Percentiles rank a stretch among this genome's conserved stretches.
Evolutionary conservation across 2,329 filamentous ascomycete species (phyloP).

Genomic region (Fusarium stilboides): DNA sequence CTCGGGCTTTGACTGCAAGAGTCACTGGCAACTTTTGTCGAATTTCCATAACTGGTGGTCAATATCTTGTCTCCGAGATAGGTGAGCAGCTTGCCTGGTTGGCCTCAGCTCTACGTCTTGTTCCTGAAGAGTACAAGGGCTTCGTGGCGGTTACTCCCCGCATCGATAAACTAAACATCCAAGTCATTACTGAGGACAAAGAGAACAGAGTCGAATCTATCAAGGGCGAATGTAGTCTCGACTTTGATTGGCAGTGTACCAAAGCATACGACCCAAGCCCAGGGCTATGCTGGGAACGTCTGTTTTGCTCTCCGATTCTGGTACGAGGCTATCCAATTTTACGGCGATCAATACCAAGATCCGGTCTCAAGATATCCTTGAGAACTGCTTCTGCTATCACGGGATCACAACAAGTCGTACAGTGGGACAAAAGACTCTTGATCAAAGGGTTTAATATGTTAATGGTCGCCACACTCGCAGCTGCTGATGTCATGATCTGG

Average conservation of each 20-base stretch:
- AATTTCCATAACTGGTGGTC: background rate
- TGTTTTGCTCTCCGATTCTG: background rate
- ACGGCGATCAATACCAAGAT: constrained; percentile 1
- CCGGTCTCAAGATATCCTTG: constrained; percentile 22
- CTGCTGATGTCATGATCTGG: constrained; percentile 20
- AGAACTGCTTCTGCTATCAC: background rate
- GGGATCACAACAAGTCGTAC: background rate
- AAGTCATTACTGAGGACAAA: background rate
- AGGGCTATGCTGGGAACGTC: constrained; percentile 20
- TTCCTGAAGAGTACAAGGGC: fast-evolving
- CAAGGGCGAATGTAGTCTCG: background rate
- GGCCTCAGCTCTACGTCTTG: background rate
- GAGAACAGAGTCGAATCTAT: fast-evolving
- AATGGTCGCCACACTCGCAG: background rate
- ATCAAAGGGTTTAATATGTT: constrained; percentile 31
- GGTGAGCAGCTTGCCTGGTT: constrained; percentile 29
- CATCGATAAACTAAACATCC: background rate
- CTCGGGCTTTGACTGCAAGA: background rate
- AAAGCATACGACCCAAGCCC: no score
- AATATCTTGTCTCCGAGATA: constrained; percentile 12
- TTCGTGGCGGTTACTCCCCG: background rate
- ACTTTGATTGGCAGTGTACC: fast-evolving
- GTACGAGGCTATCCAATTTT: constrained; percentile 12
- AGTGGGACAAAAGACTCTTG: constrained; percentile 10
- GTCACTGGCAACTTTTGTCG: background rate